phyloP scores from a whole-genome alignment of 306 rosid species.

The Begonia fuchsioides region DNA sequence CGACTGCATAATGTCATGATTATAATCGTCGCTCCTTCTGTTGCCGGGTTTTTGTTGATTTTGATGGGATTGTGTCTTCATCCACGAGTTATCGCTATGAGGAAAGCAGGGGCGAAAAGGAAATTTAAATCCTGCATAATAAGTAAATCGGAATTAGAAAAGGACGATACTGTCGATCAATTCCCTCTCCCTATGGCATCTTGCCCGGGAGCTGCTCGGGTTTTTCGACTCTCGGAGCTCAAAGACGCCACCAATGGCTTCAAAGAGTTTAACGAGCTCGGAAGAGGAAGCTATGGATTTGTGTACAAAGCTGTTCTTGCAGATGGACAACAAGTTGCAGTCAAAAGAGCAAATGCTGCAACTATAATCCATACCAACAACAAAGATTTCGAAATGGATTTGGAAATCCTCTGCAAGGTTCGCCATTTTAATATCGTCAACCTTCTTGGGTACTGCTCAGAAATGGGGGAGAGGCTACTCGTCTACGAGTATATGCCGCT shows the following conservation, averaged over 20 bases:
- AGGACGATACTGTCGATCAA: constrained; percentile 19
- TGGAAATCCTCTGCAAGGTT: constrained; percentile 71
- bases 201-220: constrained; percentile 76
- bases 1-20: constrained; percentile 24
- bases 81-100: constrained; percentile 6
- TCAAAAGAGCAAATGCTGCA: constrained; percentile 86
- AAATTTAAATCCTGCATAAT: constrained; percentile 47
- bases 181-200: constrained; percentile 23
- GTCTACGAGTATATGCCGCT: constrained; percentile 88
- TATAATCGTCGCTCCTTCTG: constrained; percentile 41
- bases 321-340: constrained; percentile 75
- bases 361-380: constrained; percentile 78
- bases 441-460: constrained; percentile 77
- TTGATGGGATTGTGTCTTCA: constrained; percentile 38
- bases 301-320: constrained; percentile 71
- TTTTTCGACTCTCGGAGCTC: constrained; percentile 76
- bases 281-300: constrained; percentile 88
- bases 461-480: constrained; percentile 93
- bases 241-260: constrained; percentile 95
- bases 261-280: constrained; percentile 91
- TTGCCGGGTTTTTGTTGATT: constrained; percentile 31
- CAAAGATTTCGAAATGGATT: constrained; percentile 75
- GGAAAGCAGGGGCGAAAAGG: constrained; percentile 20
- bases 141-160: constrained; percentile 43
- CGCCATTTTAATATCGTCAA: constrained; percentile 67